Evolutionary conservation across 805 yeast species (phyloP).

Genomic region (Cephaloascus albidus): DNA sequence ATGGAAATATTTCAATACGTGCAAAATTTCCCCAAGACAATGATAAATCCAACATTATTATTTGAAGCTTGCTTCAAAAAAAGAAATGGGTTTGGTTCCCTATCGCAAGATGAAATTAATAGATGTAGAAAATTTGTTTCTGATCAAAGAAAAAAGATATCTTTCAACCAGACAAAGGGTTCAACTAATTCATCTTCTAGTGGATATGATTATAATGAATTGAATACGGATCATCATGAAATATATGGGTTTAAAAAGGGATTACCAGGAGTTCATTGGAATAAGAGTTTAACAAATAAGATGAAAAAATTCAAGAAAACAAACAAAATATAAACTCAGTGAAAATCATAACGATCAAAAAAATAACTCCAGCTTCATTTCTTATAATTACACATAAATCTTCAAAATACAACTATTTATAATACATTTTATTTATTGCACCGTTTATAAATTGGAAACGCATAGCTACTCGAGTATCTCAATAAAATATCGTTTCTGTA

Average conservation of each 20-base stretch:
- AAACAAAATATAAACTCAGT: constrained; percentile 9
- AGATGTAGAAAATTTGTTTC: constrained; percentile 73
- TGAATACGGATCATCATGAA: constrained; percentile 14
- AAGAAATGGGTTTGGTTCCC: constrained; percentile 59
- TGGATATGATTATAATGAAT: not conserved
- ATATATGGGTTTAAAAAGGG: constrained; percentile 31
- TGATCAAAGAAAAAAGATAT: constrained; percentile 39
- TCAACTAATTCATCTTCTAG: not conserved
- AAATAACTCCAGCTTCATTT: too few relatives aligned
- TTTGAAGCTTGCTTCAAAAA: constrained; percentile 72
- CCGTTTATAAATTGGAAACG: too few relatives aligned
- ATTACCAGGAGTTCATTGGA: constrained; percentile 52
- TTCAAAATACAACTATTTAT: too few relatives aligned
- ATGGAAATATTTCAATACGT: constrained; percentile 75
- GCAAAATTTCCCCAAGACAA: constrained; percentile 70
- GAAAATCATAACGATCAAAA: too few relatives aligned
- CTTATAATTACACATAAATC: too few relatives aligned
- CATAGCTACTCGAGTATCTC: too few relatives aligned
- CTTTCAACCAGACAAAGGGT: not conserved
- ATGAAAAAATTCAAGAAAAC: constrained; percentile 34
- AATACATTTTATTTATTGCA: too few relatives aligned
- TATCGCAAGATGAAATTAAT: constrained; percentile 75
- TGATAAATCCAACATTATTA: constrained; percentile 60
- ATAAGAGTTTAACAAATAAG: constrained; percentile 45
- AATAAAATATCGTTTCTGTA: too few relatives aligned